phyloP scores from a whole-genome alignment of 805 yeast genomes.

The Komagataella mondaviorum region DNA sequence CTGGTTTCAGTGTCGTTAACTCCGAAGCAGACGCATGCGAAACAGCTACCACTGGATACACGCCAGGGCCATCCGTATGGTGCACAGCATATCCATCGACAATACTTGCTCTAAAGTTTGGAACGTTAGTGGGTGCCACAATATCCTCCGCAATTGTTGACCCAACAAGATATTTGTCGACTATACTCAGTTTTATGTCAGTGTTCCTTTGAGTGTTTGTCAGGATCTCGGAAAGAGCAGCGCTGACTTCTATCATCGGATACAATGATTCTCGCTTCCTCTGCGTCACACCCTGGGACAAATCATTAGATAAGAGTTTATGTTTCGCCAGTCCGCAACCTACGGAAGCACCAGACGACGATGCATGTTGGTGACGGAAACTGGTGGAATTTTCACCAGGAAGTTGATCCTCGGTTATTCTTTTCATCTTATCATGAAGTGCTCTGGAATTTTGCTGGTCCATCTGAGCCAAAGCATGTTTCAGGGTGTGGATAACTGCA shows the following conservation, averaged over 20 bases:
- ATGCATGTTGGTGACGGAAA: slow-evolving; percentile 5
- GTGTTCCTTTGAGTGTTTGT: slow-evolving; percentile 18
- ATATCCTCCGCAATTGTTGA: slow-evolving; percentile 28
- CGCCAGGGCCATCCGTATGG: slow-evolving; percentile 30
- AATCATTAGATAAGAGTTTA: slow-evolving; percentile 19
- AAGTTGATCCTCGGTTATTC: slow-evolving; percentile 12
- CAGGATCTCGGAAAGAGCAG: slow-evolving; percentile 22
- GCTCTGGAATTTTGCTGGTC: slow-evolving; percentile 22
- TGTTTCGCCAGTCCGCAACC: slow-evolving; percentile 23
- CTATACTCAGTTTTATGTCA: slow-evolving; percentile 11
- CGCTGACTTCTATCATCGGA: slow-evolving; percentile 27
- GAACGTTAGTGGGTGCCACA: slow-evolving; percentile 24
- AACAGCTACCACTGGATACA: slow-evolving; percentile 23
- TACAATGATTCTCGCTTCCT: slow-evolving; percentile 35
- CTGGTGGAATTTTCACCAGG: slow-evolving; percentile 7
- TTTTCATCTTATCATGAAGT: slow-evolving; percentile 19
- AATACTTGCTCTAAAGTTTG: slow-evolving; percentile 37
- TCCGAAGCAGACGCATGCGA: slow-evolving; percentile 26
- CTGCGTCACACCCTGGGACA: slow-evolving; percentile 21
- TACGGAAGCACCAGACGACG: slow-evolving; percentile 8
- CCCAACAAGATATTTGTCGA: slow-evolving; percentile 20
- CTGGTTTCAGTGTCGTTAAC: slow-evolving; percentile 9
- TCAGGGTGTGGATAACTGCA: slow-evolving; percentile 22
- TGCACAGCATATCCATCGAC: slow-evolving; percentile 44
- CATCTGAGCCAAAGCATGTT: slow-evolving; percentile 29